phyloP scores from a whole-genome alignment of 2,329 filamentous ascomycete genomes.

The Xylariales sp. region DNA sequence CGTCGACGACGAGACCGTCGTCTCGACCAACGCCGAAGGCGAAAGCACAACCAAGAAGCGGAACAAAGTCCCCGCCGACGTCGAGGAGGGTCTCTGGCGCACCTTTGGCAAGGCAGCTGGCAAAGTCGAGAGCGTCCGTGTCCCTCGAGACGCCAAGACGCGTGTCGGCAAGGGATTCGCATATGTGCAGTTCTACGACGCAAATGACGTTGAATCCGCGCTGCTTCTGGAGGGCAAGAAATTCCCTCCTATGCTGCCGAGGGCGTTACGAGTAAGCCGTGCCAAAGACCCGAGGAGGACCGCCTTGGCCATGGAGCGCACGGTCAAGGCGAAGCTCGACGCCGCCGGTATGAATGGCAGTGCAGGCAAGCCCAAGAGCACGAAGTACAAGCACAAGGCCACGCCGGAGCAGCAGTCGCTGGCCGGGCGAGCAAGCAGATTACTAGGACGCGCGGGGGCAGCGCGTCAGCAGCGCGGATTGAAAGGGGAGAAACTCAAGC shows the following conservation, averaged over 20 bases:
- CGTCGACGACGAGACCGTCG: constrained; percentile 80
- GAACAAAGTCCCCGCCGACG: constrained; percentile 71
- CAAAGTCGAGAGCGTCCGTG: constrained; percentile 86
- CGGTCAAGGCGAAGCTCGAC: constrained; percentile 36
- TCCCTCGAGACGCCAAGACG: constrained; percentile 83
- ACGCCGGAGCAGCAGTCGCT: constrained; percentile 66
- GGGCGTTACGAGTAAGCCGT: constrained; percentile 77
- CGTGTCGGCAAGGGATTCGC: constrained; percentile 95
- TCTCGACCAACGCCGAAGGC: constrained; percentile 60
- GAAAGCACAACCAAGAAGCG: constrained; percentile 68
- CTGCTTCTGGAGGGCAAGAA: constrained; percentile 85
- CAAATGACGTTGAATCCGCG: constrained; percentile 85
- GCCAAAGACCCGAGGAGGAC: constrained; percentile 71
- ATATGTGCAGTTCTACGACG: constrained; percentile 92
- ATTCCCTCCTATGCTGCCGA: constrained; percentile 89
- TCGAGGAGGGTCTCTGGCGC: constrained; percentile 90
- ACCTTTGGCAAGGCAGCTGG: constrained; percentile 70
- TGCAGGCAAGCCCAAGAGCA: constrained; percentile 32
- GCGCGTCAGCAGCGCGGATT: constrained; percentile 36
- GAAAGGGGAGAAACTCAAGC: constrained; percentile 22
- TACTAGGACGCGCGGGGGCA: constrained; percentile 67
- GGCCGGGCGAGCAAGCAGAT: constrained; percentile 67
- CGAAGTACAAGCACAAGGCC: constrained; percentile 64
- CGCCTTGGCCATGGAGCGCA: constrained; percentile 43
- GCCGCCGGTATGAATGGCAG: constrained; percentile 21